Evolutionary conservation across 148 eudicot species (phyloP).

Genomic region (Amaranthus palmeri): DNA sequence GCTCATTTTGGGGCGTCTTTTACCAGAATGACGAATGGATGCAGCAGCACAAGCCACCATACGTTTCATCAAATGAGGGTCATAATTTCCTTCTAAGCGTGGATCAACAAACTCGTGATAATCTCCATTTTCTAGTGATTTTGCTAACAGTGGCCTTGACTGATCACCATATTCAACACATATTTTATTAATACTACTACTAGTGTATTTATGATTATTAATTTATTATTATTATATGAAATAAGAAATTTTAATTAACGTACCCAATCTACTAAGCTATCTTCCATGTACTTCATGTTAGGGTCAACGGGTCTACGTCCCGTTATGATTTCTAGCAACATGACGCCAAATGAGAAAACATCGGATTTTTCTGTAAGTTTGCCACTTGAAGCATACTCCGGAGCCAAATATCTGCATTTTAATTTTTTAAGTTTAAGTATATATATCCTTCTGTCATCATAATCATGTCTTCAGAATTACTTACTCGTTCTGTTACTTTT

Average conservation of each 20-base stretch:
- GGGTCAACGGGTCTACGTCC: conserved; percentile 70
- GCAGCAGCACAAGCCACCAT: conserved; percentile 74
- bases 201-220: too few relatives aligned
- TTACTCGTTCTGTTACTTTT: too few relatives aligned
- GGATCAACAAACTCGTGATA: conserved; percentile 54
- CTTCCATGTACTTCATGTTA: conserved; percentile 54
- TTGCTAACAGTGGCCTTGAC: conserved; percentile 53
- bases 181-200: too few relatives aligned
- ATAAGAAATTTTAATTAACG: too few relatives aligned
- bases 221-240: too few relatives aligned
- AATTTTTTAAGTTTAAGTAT: not conserved
- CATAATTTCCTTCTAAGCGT: conserved; percentile 39
- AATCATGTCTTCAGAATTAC: not conserved
- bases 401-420: conserved; percentile 63
- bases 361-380: conserved; percentile 84
- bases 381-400: conserved; percentile 86
- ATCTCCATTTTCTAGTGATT: conserved; percentile 42
- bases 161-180: conserved; percentile 15
- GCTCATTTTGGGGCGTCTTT: conserved; percentile 61
- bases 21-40: conserved; percentile 61
- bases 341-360: conserved; percentile 82
- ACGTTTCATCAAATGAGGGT: conserved; percentile 41
- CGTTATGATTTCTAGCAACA: conserved; percentile 76
- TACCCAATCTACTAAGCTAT: conserved; percentile 89
- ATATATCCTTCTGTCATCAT: not conserved